Evolutionary conservation across 2,329 filamentous ascomycete species (phyloP).

Genomic region (Orbilia javanica): DNA sequence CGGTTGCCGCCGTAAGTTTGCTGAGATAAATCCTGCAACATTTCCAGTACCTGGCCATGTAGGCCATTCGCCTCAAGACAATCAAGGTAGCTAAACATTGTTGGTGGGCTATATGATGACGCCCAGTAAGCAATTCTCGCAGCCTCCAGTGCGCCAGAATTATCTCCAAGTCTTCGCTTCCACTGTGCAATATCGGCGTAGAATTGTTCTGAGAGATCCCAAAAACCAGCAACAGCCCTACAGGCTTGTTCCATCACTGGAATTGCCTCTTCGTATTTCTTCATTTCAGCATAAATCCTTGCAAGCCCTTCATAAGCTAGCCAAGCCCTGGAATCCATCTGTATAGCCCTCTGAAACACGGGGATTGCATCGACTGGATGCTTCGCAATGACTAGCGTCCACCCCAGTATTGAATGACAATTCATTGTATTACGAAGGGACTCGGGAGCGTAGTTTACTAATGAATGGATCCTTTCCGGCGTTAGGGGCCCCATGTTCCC

Average conservation of each 20-base stretch:
- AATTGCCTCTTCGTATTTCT: constrained; percentile 8
- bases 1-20: background rate
- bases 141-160: background rate
- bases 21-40: background rate
- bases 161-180: constrained; percentile 12
- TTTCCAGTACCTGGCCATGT: background rate
- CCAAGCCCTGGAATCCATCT: background rate
- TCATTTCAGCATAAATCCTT: background rate
- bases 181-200: constrained; percentile 5
- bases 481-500: background rate
- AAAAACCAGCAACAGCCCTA: background rate
- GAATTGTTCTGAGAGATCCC: background rate
- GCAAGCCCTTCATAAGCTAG: background rate
- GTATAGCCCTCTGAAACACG: background rate
- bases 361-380: background rate
- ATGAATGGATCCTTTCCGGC: background rate
- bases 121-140: background rate
- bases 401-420: background rate
- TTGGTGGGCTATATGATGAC: background rate
- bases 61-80: background rate
- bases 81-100: constrained; percentile 9
- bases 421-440: background rate
- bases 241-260: constrained; percentile 2
- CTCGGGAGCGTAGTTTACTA: background rate
- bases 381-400: background rate